Base-by-base conservation (phyloP, 768 basidiomycete genomes). In the Mycena chlorophos region DNA sequence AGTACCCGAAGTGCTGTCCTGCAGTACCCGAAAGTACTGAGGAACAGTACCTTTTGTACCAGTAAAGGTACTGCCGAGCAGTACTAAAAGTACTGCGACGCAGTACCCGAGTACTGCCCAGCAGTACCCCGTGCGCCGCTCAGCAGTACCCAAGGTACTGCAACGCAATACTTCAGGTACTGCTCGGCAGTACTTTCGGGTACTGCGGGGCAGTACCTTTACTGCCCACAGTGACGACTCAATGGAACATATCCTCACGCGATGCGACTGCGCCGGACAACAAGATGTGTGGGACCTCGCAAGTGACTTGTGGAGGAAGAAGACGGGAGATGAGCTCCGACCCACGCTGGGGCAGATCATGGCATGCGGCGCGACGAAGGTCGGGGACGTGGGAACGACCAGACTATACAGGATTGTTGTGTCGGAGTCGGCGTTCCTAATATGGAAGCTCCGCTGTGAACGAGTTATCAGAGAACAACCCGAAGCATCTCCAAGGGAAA, bases 241-340 rank as follows among this genome's bases (percentile, higher is more conserved):
- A 26, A 46, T 60, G 51, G 37, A 52, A 13, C 61, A 63, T 42
- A 57, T 63, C 12, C 51, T 63, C 4, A 48, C 51, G 3, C 34
- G 43, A 17, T 60, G 61, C 46, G 8, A 30, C 2, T 50, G 34
- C 16, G 28, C 58, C 2, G 58, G 51, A 16, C 55, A 51, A 23
- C 31, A 46, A 22, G 31, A 40, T 1, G 43, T 63, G 8, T 63
- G 45, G 45, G 23, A 46, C 26, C 12, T 46, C 13, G 26, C 26
- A 10, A 26, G 22, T 25, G 25, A 25, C 13, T 14, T 50, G 1
- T 42, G 52, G 42, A 26, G 26, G 37, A 25, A 29, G 28, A 50
- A 60, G 47, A 59, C 49, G 2, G 55, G 55, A 13, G 37, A 50
- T 2, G 49, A 43, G 14, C 17, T 49, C 34, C 50, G 45, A 28